Conservation (phyloP, 2,329 filamentous ascomycete genomes). For the Ophiostoma triangulosporum region DNA sequence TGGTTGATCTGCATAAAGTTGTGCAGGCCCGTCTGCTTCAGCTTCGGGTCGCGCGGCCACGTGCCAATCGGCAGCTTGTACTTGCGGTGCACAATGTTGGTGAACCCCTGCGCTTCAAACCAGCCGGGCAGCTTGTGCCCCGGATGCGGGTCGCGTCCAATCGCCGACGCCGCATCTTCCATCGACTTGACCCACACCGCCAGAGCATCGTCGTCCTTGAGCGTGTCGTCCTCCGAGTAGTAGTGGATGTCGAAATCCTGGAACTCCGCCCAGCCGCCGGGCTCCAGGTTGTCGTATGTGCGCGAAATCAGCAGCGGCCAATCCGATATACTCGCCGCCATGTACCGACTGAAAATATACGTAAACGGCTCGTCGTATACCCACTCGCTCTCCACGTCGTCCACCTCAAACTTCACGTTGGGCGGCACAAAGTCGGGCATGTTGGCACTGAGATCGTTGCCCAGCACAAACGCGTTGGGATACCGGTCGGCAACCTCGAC, state of each 20-base stretch:
- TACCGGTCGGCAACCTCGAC: slow-evolving; percentile 8
- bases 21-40: slow-evolving; percentile 26
- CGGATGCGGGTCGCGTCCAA: slow-evolving; percentile 15
- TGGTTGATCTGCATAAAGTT: slow-evolving; percentile 11
- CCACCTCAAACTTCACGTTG: slow-evolving; percentile 15
- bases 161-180: slow-evolving; percentile 11
- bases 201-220: slow-evolving; percentile 8
- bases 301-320: slow-evolving; percentile 12
- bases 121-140: slow-evolving; percentile 22
- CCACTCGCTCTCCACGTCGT: slow-evolving; percentile 15
- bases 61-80: slow-evolving; percentile 32
- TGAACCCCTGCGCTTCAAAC: slow-evolving; percentile 35
- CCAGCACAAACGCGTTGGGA: slow-evolving; percentile 11
- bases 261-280: slow-evolving; percentile 16
- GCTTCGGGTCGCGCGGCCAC: slow-evolving; percentile 32
- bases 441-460: slow-evolving; percentile 15
- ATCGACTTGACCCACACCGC: slow-evolving; percentile 9
- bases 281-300: slow-evolving; percentile 14
- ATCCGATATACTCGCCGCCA: slow-evolving; percentile 12
- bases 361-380: slow-evolving; percentile 12
- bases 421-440: slow-evolving; percentile 15
- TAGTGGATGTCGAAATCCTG: slow-evolving; percentile 14
- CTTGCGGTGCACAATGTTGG: slow-evolving; percentile 30
- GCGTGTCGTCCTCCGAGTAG: slow-evolving; percentile 13
- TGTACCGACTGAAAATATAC: slow-evolving; percentile 13